phyloP scores from a whole-genome alignment of 2,329 filamentous ascomycete genomes.

The Aureobasidium sp. region DNA sequence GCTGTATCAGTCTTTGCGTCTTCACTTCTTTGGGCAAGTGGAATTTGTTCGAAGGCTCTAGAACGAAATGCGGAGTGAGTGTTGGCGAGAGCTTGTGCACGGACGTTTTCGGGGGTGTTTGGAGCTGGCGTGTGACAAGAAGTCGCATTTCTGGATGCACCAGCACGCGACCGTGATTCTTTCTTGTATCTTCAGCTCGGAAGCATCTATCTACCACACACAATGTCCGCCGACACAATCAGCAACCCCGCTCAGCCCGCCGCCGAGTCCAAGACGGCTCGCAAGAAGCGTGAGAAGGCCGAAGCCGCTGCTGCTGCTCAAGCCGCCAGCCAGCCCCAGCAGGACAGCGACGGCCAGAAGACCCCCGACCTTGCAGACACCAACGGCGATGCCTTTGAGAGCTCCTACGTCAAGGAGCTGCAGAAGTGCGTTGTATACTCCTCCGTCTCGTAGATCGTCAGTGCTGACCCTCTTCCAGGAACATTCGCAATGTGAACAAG shows the following conservation, averaged over 20 bases:
- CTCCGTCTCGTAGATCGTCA: not conserved
- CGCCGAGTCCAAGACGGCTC: constrained; percentile 44
- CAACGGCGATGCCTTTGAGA: constrained; percentile 63
- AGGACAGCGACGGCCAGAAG: constrained; percentile 1
- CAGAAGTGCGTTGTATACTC: constrained; percentile 62
- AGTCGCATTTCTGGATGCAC: constrained; percentile 1
- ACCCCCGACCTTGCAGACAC: constrained; percentile 27
- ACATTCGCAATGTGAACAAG: constrained; percentile 86
- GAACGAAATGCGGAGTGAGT: not conserved
- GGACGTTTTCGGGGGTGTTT: not conserved
- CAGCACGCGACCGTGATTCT: constrained; percentile 9
- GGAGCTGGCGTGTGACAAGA: not conserved
- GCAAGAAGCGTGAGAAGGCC: constrained; percentile 48
- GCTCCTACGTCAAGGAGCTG: constrained; percentile 76
- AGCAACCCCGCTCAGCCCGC: constrained; percentile 57
- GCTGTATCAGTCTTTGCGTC: not conserved
- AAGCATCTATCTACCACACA: constrained; percentile 15
- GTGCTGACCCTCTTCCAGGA: constrained; percentile 47
- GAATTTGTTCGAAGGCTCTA: not conserved
- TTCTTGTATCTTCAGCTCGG: not conserved
- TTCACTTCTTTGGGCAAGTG: not conserved
- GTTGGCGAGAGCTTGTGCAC: not conserved
- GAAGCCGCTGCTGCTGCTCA: constrained; percentile 28
- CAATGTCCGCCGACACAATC: constrained; percentile 58
- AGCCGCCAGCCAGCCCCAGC: constrained; percentile 26